A percentile compares a stretch with the other conserved stretches of the same genome.
These are phyloP conservation scores for Hericium erinaceus DNA, from an alignment of 768 basidiomycete genomes.

Conservation along the genomic window DNA sequence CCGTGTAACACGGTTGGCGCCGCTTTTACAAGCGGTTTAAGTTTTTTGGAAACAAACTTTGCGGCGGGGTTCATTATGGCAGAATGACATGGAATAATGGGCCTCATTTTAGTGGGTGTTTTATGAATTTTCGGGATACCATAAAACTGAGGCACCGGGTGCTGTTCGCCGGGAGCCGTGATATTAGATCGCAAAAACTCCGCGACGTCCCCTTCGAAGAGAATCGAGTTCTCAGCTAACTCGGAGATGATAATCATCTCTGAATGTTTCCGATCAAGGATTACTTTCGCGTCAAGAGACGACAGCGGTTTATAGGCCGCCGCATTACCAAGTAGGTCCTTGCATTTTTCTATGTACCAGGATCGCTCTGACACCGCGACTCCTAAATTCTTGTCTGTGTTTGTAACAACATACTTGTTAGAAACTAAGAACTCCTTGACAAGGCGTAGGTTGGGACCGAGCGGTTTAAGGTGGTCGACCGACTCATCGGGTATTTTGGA, in stretches of 20 bases:
- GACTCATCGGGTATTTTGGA: neutral
- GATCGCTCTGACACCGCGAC: neutral
- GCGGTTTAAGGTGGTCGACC: neutral
- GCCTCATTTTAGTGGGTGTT: conserved; percentile 20
- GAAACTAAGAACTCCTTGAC: neutral
- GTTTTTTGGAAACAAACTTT: conserved; percentile 23
- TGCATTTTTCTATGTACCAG: neutral
- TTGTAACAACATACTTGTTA: neutral
- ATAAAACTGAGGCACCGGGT: conserved; percentile 14
- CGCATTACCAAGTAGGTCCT: neutral
- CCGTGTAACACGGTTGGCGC: conserved; percentile 22
- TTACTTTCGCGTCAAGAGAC: neutral
- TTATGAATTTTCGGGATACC: conserved; percentile 30
- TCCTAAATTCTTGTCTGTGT: neutral
- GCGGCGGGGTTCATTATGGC: conserved; percentile 21
- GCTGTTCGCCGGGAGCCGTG: neutral
- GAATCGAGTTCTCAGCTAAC: neutral
- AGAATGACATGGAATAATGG: conserved; percentile 25
- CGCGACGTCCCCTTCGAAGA: neutral
- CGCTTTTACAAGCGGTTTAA: conserved; percentile 23
- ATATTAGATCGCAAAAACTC: neutral
- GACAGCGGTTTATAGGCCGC: neutral
- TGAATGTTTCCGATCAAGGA: neutral
- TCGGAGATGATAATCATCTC: neutral
- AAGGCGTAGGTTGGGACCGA: neutral